Percentiles rank a stretch among this genome's conserved stretches.
Evolutionary conservation across 257 asterid species (phyloP).

Genomic region (Cynanchum wilfordii): DNA sequence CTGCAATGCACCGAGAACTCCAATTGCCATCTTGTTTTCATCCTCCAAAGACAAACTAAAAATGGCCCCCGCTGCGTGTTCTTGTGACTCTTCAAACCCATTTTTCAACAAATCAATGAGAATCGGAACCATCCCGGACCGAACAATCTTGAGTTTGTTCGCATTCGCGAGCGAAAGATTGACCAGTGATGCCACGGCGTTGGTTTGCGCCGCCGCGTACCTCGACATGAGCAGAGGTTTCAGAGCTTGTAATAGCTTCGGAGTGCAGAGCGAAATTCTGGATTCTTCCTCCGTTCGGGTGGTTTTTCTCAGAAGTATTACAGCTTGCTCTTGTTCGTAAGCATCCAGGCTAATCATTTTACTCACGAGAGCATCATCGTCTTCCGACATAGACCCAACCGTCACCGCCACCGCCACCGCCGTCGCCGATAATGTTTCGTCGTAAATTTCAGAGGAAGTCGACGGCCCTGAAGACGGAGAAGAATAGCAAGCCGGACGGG

Average conservation of each 20-base stretch:
- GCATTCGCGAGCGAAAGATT: slow-evolving; percentile 67
- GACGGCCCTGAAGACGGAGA: slow-evolving; percentile 66
- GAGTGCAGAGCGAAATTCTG: slow-evolving; percentile 56
- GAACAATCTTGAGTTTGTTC: slow-evolving; percentile 68
- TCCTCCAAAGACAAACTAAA: slow-evolving; percentile 78
- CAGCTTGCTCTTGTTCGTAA: slow-evolving; percentile 73
- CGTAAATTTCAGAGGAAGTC: slow-evolving; percentile 58
- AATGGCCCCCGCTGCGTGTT: slow-evolving; percentile 90
- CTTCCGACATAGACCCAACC: slow-evolving; percentile 29
- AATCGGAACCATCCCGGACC: slow-evolving; percentile 66
- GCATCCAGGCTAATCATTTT: slow-evolving; percentile 51
- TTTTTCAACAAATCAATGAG: slow-evolving; percentile 59
- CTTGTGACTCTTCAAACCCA: slow-evolving; percentile 72
- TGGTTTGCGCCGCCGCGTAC: slow-evolving; percentile 60
- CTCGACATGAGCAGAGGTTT: slow-evolving; percentile 53
- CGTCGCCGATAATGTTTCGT: slow-evolving; percentile 28
- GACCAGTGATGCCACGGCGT: slow-evolving; percentile 79
- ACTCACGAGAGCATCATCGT: slow-evolving; percentile 30
- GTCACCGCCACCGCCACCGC: slow-evolving; percentile 22
- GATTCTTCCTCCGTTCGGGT: slow-evolving; percentile 58
- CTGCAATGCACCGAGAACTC: slow-evolving; percentile 74
- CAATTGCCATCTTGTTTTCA: slow-evolving; percentile 72
- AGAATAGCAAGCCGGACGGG: slow-evolving; percentile 71
- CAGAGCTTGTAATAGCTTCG: slow-evolving; percentile 54
- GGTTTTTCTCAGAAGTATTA: slow-evolving; percentile 57